Conservation (phyloP, 108 stramenopile genomes). For the Nitzschia palea region DNA sequence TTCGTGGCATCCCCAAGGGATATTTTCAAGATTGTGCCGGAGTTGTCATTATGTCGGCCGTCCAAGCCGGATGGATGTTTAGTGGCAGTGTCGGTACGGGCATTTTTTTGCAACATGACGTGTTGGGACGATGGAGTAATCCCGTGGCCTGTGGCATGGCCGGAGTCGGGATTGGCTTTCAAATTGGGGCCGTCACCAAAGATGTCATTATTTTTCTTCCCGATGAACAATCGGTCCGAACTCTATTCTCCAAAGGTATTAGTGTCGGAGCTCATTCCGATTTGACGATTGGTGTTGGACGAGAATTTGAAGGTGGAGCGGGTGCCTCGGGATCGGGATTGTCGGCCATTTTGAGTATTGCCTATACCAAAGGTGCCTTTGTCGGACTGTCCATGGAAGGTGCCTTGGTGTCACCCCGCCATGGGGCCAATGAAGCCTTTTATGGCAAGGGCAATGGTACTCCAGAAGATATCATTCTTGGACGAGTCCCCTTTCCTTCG, state of each 20-base stretch:
- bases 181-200: conserved; percentile 70
- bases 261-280: conserved; percentile 24
- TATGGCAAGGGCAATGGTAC: not conserved
- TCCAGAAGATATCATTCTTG: not conserved
- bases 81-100: conserved; percentile 69
- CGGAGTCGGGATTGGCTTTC: conserved; percentile 55
- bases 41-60: conserved; percentile 57
- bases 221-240: conserved; percentile 29
- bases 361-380: conserved; percentile 13
- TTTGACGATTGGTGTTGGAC: conserved; percentile 41
- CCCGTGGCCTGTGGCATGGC: conserved; percentile 65
- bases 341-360: conserved; percentile 27
- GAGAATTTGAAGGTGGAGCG: conserved; percentile 31
- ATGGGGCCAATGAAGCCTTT: not conserved
- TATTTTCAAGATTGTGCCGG: conserved; percentile 60
- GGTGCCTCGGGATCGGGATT: conserved; percentile 38
- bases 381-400: not conserved
- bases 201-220: conserved; percentile 57
- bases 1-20: conserved; percentile 51
- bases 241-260: conserved; percentile 17
- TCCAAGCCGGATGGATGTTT: conserved; percentile 75
- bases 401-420: conserved; percentile 1
- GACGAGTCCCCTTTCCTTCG: conserved; percentile 6
- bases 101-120: conserved; percentile 45
- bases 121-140: conserved; percentile 58